phyloP scores from a whole-genome alignment of 1,284 basidiomycete genomes.

The Naganishia liquefaciens region DNA sequence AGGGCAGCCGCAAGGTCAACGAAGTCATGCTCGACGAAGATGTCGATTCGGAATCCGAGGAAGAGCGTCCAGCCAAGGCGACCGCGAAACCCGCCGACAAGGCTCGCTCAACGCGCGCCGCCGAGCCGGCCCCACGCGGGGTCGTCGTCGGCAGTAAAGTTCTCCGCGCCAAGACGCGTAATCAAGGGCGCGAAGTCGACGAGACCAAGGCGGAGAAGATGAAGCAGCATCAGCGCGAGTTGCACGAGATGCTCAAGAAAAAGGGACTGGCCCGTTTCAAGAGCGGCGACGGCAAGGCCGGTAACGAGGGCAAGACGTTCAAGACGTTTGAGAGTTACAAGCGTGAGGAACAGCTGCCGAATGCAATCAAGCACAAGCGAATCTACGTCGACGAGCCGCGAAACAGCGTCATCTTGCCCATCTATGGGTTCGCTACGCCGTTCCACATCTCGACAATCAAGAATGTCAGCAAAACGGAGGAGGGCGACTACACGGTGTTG shows the following conservation, averaged over 20 bases:
- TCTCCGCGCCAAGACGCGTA: constrained; percentile 77
- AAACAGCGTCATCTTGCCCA: constrained; percentile 85
- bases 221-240: constrained; percentile 81
- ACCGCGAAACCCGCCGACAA: constrained; percentile 59
- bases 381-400: constrained; percentile 89
- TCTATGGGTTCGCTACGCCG: constrained; percentile 93
- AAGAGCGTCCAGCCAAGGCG: constrained; percentile 51
- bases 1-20: constrained; percentile 76
- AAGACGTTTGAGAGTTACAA: constrained; percentile 97
- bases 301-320: constrained; percentile 72
- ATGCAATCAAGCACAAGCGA: constrained; percentile 73
- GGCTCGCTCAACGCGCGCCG: constrained; percentile 48
- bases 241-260: constrained; percentile 75
- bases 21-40: constrained; percentile 84
- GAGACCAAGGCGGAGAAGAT: constrained; percentile 68
- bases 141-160: constrained; percentile 79
- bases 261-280: constrained; percentile 84
- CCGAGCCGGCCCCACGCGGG: constrained; percentile 35
- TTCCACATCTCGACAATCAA: constrained; percentile 99
- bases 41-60: constrained; percentile 55
- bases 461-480: constrained; percentile 96
- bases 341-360: constrained; percentile 84
- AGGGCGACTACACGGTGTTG: constrained; percentile 90
- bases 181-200: constrained; percentile 66
- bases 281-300: constrained; percentile 65